Conservation (phyloP, 768 basidiomycete genomes). For the Mycena galopus region DNA sequence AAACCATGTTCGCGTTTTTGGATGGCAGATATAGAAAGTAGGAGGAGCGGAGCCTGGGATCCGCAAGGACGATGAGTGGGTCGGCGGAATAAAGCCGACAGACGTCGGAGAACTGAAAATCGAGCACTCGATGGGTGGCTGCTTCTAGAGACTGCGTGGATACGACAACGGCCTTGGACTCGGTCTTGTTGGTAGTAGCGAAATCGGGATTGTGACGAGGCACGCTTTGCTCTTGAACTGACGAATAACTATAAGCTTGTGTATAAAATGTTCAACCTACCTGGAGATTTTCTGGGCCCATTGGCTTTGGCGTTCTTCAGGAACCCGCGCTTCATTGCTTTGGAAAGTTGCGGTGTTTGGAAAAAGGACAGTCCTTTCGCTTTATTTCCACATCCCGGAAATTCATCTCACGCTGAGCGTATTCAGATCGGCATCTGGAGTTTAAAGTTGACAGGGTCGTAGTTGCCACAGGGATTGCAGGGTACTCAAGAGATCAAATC, state of each 20-base stretch:
- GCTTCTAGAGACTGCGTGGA: neutral
- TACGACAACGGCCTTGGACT: neutral
- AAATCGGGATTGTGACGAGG: neutral
- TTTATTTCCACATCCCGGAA: conserved; percentile 1
- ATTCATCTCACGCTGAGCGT: conserved; percentile 17
- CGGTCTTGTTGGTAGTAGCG: too few species aligned
- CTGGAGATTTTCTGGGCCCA: neutral
- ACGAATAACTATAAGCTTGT: too few species aligned
- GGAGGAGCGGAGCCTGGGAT: neutral
- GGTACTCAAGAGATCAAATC: neutral
- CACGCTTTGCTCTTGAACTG: neutral
- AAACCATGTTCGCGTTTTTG: conserved; percentile 20
- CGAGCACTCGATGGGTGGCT: neutral
- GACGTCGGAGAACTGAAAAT: conserved; percentile 5
- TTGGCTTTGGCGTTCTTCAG: neutral
- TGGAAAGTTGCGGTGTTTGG: neutral
- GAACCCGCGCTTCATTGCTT: conserved; percentile 30
- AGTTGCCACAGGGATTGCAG: neutral
- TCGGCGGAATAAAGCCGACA: conserved; percentile 12
- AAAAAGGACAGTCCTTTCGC: neutral
- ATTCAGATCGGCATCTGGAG: conserved; percentile 1
- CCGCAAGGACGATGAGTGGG: conserved; percentile 20
- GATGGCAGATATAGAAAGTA: conserved; percentile 22
- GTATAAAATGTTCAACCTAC: too few species aligned
- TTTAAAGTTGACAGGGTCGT: conserved; percentile 16